Percentiles rank a stretch among this genome's conserved stretches.
Evolutionary conservation across 306 rosid species (phyloP).

Genomic region (Alnus rubra): DNA sequence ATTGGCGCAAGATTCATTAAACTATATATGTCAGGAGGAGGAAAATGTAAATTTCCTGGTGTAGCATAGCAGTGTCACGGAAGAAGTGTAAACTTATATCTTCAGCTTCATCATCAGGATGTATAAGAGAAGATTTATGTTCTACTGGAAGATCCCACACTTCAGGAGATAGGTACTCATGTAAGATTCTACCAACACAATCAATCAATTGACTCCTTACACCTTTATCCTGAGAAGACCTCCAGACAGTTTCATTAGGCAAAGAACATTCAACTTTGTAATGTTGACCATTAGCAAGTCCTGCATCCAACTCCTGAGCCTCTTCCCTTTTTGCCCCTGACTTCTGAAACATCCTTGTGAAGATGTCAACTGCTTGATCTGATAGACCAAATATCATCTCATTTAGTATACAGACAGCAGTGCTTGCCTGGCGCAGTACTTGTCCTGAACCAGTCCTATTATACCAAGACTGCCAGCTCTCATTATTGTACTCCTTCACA

Average conservation of each 20-base stretch:
- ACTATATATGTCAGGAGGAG: conserved; percentile 27
- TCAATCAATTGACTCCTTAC: conserved; percentile 62
- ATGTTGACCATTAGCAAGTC: conserved; percentile 26
- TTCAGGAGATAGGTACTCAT: conserved; percentile 82
- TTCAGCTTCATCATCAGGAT: conserved; percentile 49
- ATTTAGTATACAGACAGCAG: conserved; percentile 85
- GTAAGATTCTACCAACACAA: conserved; percentile 79
- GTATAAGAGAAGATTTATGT: conserved; percentile 34
- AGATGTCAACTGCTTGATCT: conserved; percentile 57
- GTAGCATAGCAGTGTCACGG: conserved; percentile 77
- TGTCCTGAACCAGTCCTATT: conserved; percentile 84
- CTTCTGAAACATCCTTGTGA: conserved; percentile 60
- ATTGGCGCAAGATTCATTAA: conserved; percentile 19
- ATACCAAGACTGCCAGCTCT: conserved; percentile 89
- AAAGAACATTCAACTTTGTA: conserved; percentile 30
- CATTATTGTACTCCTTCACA: conserved; percentile 60
- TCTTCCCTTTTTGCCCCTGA: conserved; percentile 34
- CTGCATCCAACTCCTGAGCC: conserved; percentile 28
- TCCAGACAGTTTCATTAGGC: conserved; percentile 57
- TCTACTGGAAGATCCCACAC: conserved; percentile 81
- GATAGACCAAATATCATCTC: conserved; percentile 92
- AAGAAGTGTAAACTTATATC: conserved; percentile 63
- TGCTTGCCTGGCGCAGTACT: conserved; percentile 87
- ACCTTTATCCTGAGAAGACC: conserved; percentile 48
- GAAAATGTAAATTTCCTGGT: conserved; percentile 62